phyloP scores from a whole-genome alignment of 208 protist species.

The Porcisia deanei region DNA sequence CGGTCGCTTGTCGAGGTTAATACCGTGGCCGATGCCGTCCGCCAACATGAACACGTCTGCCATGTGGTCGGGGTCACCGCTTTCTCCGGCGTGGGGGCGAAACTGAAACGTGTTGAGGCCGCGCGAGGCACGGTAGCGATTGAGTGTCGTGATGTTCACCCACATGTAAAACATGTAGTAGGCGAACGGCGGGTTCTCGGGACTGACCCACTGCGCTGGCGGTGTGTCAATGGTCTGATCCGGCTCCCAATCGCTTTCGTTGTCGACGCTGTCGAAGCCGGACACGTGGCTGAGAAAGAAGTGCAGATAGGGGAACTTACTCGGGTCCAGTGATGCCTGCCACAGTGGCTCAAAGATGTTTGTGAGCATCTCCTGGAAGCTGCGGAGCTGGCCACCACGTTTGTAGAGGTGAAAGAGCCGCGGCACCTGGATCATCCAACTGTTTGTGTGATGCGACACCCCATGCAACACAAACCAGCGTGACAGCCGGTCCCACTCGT shows the following conservation, averaged over 20 bases:
- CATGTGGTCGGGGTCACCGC: slow-evolving; percentile 87
- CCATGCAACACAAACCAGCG: slow-evolving; percentile 86
- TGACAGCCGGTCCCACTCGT: slow-evolving; percentile 79
- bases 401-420: slow-evolving; percentile 86
- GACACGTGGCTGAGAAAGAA: slow-evolving; percentile 94
- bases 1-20: slow-evolving; percentile 92
- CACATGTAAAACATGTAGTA: slow-evolving; percentile 98
- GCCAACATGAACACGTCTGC: slow-evolving; percentile 86
- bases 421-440: slow-evolving; percentile 97
- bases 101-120: slow-evolving; percentile 94
- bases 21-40: slow-evolving; percentile 96
- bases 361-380: slow-evolving; percentile 94
- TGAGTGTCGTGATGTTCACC: slow-evolving; percentile 96
- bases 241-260: slow-evolving; percentile 94
- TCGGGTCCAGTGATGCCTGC: slow-evolving; percentile 94
- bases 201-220: slow-evolving; percentile 48
- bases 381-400: slow-evolving; percentile 58
- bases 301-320: slow-evolving; percentile 91
- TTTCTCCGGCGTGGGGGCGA: slow-evolving; percentile 97
- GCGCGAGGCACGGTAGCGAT: slow-evolving; percentile 85
- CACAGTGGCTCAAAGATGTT: slow-evolving; percentile 99
- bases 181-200: slow-evolving; percentile 89
- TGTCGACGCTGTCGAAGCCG: slow-evolving; percentile 97
- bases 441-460: slow-evolving; percentile 92
- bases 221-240: slow-evolving; percentile 40